Conservation (phyloP, 169 alveolate genomes). For the Plasmodium fragile region DNA sequence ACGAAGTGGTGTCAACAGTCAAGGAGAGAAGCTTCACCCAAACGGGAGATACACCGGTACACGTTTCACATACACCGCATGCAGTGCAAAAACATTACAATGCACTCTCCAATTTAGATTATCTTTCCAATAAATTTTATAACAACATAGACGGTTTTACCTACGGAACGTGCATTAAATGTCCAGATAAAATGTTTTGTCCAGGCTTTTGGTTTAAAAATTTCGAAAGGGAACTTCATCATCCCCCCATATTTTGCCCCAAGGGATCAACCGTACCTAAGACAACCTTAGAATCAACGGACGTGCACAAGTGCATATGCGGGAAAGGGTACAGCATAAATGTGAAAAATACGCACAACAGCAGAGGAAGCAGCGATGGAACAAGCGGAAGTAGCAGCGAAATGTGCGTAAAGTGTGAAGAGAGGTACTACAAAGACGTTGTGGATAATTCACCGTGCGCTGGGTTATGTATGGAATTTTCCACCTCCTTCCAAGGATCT, state of each 20-base stretch:
- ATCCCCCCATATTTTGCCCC: constrained; percentile 84
- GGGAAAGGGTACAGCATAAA: constrained; percentile 81
- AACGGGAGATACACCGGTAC: not conserved
- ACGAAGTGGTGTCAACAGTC: not conserved
- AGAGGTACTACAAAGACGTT: constrained; percentile 86
- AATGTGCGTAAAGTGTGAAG: constrained; percentile 81
- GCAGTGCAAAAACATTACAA: constrained; percentile 5
- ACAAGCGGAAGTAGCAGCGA: not conserved
- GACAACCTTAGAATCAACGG: constrained; percentile 80
- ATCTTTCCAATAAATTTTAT: not conserved
- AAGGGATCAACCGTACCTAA: constrained; percentile 82
- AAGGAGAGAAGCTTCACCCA: constrained; percentile 1
- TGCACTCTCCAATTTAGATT: not conserved
- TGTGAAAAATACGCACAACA: not conserved
- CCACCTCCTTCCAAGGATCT: constrained; percentile 86
- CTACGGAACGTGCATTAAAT: constrained; percentile 27
- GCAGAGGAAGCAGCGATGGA: constrained; percentile 63
- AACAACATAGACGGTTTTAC: not conserved
- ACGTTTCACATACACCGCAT: not conserved
- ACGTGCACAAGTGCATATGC: constrained; percentile 82
- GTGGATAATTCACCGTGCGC: constrained; percentile 85
- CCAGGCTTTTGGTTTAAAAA: constrained; percentile 54
- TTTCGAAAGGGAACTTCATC: constrained; percentile 78
- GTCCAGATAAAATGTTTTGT: constrained; percentile 57
- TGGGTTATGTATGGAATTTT: constrained; percentile 86